A percentile compares a stretch with the other conserved stretches of the same genome.
phyloP scores from a whole-genome alignment of 129 eudicot genomes.

The Flaveria ramosissima region DNA sequence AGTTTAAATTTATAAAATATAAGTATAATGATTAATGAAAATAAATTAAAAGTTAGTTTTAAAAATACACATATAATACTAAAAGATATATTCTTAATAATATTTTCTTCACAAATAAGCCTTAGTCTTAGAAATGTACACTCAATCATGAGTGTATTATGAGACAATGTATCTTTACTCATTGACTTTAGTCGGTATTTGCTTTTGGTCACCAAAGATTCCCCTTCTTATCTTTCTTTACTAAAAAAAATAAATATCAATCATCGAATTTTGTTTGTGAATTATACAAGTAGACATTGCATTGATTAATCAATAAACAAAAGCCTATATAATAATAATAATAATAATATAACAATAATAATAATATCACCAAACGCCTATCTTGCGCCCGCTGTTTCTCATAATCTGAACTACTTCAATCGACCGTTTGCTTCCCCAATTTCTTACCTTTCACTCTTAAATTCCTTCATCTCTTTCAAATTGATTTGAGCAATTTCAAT shows the following conservation, averaged over 20 bases:
- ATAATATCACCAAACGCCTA: constrained; percentile 12
- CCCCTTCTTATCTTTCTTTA: not conserved
- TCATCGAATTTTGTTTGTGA: not conserved
- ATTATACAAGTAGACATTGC: constrained; percentile 13
- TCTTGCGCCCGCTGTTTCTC: constrained; percentile 24
- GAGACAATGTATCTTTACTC: not conserved
- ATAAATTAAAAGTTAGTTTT: too few species aligned
- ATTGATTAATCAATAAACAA: not conserved
- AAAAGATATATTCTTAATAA: not conserved
- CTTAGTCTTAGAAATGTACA: not conserved
- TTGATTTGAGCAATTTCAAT: constrained; percentile 19
- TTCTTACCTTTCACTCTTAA: not conserved
- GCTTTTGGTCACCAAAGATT: constrained; percentile 5
- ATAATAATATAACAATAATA: too few species aligned
- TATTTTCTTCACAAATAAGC: not conserved
- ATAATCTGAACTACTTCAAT: not conserved
- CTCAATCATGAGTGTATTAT: constrained; percentile 11
- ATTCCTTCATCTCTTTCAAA: not conserved
- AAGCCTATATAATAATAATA: not conserved
- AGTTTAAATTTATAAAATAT: too few species aligned
- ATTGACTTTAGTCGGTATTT: constrained; percentile 38
- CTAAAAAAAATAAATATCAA: not conserved
- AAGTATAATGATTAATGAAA: too few species aligned
- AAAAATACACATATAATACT: too few species aligned
- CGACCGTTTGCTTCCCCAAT: constrained; percentile 14